Evolutionary conservation across 2,329 filamentous ascomycete genomes (phyloP).

Genomic region (Chaetomiaceae sp.): DNA sequence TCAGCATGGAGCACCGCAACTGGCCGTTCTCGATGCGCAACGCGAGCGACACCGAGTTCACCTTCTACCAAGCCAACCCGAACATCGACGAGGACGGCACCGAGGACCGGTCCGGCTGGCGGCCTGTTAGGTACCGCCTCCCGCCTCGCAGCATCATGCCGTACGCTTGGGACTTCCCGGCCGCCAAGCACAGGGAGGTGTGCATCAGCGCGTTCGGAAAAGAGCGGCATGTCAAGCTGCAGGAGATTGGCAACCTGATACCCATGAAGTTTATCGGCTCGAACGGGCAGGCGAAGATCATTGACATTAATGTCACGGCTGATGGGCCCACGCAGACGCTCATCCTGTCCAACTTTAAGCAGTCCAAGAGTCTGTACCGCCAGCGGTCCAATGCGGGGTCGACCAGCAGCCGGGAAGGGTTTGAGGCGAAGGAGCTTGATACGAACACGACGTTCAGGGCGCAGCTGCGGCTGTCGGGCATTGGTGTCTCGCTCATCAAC

Average conservation of each 20-base stretch:
- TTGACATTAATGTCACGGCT: constrained; percentile 93
- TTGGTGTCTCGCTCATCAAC: constrained; percentile 92
- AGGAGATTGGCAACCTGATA: constrained; percentile 93
- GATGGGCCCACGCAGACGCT: constrained; percentile 93
- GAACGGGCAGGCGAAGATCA: constrained; percentile 72
- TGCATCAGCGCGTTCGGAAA: constrained; percentile 74
- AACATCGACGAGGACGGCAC: constrained; percentile 86
- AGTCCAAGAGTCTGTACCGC: constrained; percentile 84
- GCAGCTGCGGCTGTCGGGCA: constrained; percentile 79
- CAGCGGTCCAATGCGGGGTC: constrained; percentile 52
- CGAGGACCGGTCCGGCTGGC: constrained; percentile 82
- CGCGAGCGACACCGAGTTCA: constrained; percentile 93
- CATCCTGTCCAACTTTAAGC: constrained; percentile 89
- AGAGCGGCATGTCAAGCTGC: constrained; percentile 87
- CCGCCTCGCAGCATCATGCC: constrained; percentile 98
- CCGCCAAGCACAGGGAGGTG: constrained; percentile 92
- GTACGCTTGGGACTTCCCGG: constrained; percentile 98
- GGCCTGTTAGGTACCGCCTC: constrained; percentile 84
- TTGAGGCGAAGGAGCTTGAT: constrained; percentile 91
- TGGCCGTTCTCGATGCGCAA: constrained; percentile 99
- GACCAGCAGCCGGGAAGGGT: constrained; percentile 57
- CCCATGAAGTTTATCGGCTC: constrained; percentile 81
- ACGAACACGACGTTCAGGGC: constrained; percentile 85
- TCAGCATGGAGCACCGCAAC: constrained; percentile 86
- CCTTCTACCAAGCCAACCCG: constrained; percentile 92